phyloP scores from a whole-genome alignment of 2,329 filamentous ascomycete genomes.

The Pseudogymnoascus verrucosus region DNA sequence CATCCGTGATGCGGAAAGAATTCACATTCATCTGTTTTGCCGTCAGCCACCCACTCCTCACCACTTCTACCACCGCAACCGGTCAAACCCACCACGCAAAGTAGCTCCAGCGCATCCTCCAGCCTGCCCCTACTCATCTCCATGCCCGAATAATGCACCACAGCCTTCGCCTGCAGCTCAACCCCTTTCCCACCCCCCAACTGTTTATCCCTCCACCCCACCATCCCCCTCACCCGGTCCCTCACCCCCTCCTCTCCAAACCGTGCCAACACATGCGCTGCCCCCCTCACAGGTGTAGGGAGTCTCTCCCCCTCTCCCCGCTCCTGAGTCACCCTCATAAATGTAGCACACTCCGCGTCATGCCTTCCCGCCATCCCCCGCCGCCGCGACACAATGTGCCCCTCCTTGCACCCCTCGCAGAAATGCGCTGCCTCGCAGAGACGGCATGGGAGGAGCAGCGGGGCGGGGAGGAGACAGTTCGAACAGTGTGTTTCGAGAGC shows the following conservation, averaged over 20 bases:
- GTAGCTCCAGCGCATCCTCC: not conserved
- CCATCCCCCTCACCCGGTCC: not conserved
- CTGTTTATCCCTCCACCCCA: not conserved
- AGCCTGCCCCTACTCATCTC: not conserved
- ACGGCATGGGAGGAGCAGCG: not conserved
- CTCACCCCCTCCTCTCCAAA: not conserved
- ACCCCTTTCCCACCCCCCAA: not conserved
- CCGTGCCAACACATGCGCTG: not conserved
- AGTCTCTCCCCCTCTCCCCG: not conserved
- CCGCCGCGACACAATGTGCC: not conserved
- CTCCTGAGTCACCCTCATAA: not conserved
- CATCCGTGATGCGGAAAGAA: constrained; percentile 6
- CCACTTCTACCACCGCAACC: no score
- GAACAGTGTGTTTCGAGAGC: constrained; percentile 1
- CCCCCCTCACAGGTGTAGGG: not conserved
- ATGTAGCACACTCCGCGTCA: constrained; percentile 2
- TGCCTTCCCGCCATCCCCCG: not conserved
- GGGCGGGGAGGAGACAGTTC: not conserved
- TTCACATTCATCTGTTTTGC: constrained; percentile 9
- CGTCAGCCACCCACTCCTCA: not conserved
- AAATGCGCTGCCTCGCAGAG: not conserved
- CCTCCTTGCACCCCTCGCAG: not conserved
- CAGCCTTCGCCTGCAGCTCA: not conserved
- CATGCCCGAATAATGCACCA: not conserved
- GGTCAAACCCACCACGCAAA: not conserved